phyloP scores from a whole-genome alignment of 495 filamentous ascomycete species.

The Amorphotheca resinae region DNA sequence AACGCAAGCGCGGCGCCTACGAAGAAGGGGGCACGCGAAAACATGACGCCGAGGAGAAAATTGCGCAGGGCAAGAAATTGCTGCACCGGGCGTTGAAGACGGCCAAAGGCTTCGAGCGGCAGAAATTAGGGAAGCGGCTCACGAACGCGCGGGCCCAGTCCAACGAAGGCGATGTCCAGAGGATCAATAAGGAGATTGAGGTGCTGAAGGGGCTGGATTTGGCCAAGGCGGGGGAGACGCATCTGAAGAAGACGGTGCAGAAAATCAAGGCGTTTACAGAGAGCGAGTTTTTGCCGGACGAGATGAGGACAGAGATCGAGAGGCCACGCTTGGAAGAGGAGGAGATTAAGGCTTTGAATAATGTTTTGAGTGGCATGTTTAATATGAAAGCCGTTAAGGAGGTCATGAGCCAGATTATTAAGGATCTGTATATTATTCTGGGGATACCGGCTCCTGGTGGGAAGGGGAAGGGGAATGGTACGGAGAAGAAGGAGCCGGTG shows the following conservation, averaged over 20 bases:
- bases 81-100: slow-evolving; percentile 61
- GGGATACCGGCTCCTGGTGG: slow-evolving; percentile 32
- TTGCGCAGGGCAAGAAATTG: slow-evolving; percentile 44
- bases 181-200: slow-evolving; percentile 60
- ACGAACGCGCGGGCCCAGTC: slow-evolving; percentile 49
- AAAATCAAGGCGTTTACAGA: slow-evolving; percentile 58
- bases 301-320: slow-evolving; percentile 33
- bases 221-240: slow-evolving; percentile 45
- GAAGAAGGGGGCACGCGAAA: slow-evolving; percentile 5
- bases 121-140: slow-evolving; percentile 67
- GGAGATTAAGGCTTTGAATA: slow-evolving; percentile 37
- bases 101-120: slow-evolving; percentile 78
- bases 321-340: slow-evolving; percentile 34
- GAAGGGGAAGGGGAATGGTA: slow-evolving; percentile 10
- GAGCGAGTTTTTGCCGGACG: slow-evolving; percentile 31
- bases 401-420: slow-evolving; percentile 47
- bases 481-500: slow-evolving; percentile 19
- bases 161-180: slow-evolving; percentile 27
- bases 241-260: slow-evolving; percentile 64
- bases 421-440: slow-evolving; percentile 47
- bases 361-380: slow-evolving; percentile 72
- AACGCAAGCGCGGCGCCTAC: slow-evolving; percentile 17
- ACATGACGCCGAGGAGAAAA: slow-evolving; percentile 34
- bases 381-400: slow-evolving; percentile 65
- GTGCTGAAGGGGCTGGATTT: slow-evolving; percentile 71